These are phyloP conservation scores for Datisca glomerata DNA, from an alignment of 306 rosid genomes.

Conservation along the genomic window DNA sequence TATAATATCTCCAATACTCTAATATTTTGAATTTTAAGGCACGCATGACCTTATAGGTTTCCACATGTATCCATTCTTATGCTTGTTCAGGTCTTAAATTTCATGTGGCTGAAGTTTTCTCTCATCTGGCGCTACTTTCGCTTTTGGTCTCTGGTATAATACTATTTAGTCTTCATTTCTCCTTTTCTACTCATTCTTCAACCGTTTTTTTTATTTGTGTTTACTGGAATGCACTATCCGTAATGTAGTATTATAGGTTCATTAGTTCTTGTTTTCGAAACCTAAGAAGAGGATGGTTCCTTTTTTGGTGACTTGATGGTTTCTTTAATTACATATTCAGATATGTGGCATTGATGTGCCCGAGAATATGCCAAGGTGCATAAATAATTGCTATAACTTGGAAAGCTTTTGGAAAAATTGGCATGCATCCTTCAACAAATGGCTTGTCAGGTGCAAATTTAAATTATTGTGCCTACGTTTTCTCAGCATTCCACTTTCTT, in stretches of 20 bases:
- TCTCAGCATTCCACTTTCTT: slow-evolving; percentile 9
- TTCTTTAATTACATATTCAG: slow-evolving; percentile 32
- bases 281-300: background rate
- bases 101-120: slow-evolving; percentile 92
- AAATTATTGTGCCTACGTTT: slow-evolving; percentile 10
- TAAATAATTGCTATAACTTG: slow-evolving; percentile 77
- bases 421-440: slow-evolving; percentile 98
- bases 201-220: background rate
- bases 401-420: slow-evolving; percentile 95
- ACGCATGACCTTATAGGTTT: no score
- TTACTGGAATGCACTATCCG: no score
- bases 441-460: slow-evolving; percentile 83
- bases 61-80: slow-evolving; percentile 13
- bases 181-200: background rate
- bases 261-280: background rate
- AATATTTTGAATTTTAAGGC: no score
- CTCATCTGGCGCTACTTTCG: slow-evolving; percentile 91
- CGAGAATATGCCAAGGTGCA: slow-evolving; percentile 93
- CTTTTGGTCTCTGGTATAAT: slow-evolving; percentile 86
- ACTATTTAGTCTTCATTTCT: background rate
- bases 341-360: slow-evolving; percentile 79
- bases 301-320: background rate
- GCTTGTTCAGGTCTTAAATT: slow-evolving; percentile 66
- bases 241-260: background rate
- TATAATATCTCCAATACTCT: no score